A percentile compares a stretch with the other conserved stretches of the same genome.
Conservation (phyloP, 1,139 yeast species). For the Lodderomyces theae region DNA sequence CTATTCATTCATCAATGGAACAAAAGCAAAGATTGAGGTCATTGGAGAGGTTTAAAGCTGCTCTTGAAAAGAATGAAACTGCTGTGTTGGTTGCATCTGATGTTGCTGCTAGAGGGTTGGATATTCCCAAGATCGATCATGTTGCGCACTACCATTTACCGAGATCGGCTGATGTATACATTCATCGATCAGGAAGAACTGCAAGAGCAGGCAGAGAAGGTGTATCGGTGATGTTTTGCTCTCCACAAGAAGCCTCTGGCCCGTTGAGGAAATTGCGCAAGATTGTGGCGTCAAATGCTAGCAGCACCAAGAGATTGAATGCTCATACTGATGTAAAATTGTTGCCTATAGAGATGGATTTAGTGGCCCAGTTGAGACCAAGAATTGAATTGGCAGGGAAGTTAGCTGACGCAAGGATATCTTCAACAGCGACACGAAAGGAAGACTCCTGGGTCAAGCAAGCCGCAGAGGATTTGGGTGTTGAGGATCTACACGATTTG, state of each 20-base stretch:
- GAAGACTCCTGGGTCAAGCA: conserved; percentile 80
- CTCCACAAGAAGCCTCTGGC: conserved; percentile 91
- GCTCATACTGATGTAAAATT: conserved; percentile 60
- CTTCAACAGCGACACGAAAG: conserved; percentile 59
- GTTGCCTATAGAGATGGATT: conserved; percentile 74
- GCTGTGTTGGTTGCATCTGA: conserved; percentile 90
- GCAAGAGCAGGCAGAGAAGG: conserved; percentile 96
- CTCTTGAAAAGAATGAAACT: conserved; percentile 49
- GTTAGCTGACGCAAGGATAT: conserved; percentile 69
- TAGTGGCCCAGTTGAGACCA: conserved; percentile 66
- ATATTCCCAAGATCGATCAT: conserved; percentile 86
- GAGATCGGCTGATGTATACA: conserved; percentile 88
- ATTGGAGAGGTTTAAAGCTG: conserved; percentile 67
- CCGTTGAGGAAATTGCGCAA: conserved; percentile 76
- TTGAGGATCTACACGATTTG: conserved; percentile 64
- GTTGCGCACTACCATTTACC: conserved; percentile 97
- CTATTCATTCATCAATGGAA: conserved; percentile 90
- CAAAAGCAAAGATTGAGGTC: conserved; percentile 90
- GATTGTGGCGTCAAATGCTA: conserved; percentile 45
- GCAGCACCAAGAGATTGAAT: conserved; percentile 18
- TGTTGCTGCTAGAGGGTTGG: conserved; percentile 98
- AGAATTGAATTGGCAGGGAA: conserved; percentile 68
- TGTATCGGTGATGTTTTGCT: conserved; percentile 86
- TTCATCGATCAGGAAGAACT: conserved; percentile 97
- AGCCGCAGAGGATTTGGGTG: conserved; percentile 92